These are phyloP conservation scores for Diutina rugosa DNA, from an alignment of 1,139 yeast species.

Conservation along the genomic window DNA sequence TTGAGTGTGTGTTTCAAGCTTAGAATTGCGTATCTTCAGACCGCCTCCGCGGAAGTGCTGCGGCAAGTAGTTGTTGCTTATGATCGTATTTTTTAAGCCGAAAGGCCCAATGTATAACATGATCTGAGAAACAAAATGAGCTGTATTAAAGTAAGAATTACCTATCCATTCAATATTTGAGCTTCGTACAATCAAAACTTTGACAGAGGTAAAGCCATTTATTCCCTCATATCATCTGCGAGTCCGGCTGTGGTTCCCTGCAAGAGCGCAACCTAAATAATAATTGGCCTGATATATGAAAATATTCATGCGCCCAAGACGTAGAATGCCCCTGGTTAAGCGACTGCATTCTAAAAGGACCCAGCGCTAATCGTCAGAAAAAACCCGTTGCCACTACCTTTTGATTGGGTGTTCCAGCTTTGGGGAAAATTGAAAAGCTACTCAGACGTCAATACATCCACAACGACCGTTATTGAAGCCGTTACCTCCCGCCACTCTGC, in stretches of 20 bases:
- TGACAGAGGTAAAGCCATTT: neutral
- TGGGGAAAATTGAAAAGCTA: neutral
- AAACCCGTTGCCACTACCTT: neutral
- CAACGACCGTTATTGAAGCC: neutral
- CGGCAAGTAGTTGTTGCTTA: neutral
- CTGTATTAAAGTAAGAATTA: too few relatives aligned
- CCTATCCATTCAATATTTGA: too few relatives aligned
- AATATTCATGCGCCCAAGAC: neutral
- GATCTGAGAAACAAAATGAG: too few relatives aligned
- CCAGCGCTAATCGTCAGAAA: neutral
- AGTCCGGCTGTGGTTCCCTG: neutral
- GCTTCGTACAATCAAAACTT: neutral
- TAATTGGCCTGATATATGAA: neutral
- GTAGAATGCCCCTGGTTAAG: neutral
- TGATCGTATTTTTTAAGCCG: neutral
- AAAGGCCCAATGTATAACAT: neutral
- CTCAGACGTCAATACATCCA: neutral
- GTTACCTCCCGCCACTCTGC: neutral
- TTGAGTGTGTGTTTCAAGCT: neutral
- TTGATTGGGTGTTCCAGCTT: neutral
- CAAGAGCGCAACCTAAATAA: neutral
- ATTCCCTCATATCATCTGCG: neutral
- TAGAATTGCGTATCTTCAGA: neutral
- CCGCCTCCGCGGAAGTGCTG: neutral
- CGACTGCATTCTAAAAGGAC: neutral